These are phyloP conservation scores for Dioscorea alata DNA, from an alignment of 106 monocot species.

Conservation along the genomic window DNA sequence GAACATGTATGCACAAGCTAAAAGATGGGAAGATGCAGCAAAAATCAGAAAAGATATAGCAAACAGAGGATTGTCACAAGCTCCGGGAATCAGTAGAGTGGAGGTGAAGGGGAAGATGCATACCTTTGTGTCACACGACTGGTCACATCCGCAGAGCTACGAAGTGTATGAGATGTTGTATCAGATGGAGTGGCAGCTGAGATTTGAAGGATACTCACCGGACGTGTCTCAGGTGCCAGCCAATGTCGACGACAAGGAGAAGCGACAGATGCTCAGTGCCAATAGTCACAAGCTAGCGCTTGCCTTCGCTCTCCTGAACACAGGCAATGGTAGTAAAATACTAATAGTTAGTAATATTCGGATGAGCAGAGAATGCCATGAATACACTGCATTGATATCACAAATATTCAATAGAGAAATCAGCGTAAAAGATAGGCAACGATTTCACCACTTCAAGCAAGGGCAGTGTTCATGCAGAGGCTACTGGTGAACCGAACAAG, in stretches of 20 bases:
- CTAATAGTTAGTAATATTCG: conserved; percentile 41
- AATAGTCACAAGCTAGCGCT: conserved; percentile 63
- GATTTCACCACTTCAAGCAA: conserved; percentile 48
- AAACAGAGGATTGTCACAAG: conserved; percentile 31
- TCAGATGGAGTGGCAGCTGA: conserved; percentile 63
- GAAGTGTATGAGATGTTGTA: conserved; percentile 47
- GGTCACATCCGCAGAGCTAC: conserved; percentile 21
- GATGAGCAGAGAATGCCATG: conserved; percentile 66
- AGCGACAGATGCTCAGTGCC: conserved; percentile 15
- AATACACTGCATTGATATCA: conserved; percentile 51
- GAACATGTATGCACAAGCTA: conserved; percentile 35
- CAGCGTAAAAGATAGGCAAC: conserved; percentile 46
- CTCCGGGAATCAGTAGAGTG: conserved; percentile 50
- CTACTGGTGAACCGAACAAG: conserved; percentile 30
- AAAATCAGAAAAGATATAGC: conserved; percentile 28
- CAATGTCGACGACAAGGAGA: conserved; percentile 35
- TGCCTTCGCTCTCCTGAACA: conserved; percentile 39
- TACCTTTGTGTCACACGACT: conserved; percentile 62
- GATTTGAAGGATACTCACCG: conserved; percentile 43
- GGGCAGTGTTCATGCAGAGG: conserved; percentile 49
- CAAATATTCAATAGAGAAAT: conserved; percentile 56
- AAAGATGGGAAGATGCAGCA: conserved; percentile 44
- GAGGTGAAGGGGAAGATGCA: conserved; percentile 50
- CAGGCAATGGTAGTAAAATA: conserved; percentile 13
- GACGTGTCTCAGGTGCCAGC: conserved; percentile 30